Conservation (phyloP, 805 yeast genomes). For the Priceomyces castillae region DNA sequence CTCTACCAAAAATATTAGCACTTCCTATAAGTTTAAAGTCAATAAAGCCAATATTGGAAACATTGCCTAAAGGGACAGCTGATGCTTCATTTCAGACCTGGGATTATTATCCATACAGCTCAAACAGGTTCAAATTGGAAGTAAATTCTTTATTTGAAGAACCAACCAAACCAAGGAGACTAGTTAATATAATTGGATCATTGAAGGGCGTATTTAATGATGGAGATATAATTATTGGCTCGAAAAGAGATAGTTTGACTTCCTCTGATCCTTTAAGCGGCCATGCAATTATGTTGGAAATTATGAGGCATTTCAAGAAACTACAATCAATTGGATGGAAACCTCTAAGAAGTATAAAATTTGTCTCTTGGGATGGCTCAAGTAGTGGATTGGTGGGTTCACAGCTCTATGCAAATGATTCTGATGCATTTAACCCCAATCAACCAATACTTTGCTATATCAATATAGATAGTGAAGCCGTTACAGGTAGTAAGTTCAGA, state of each 20-base stretch:
- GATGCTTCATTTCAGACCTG: conserved; percentile 16
- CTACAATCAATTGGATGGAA: conserved; percentile 39
- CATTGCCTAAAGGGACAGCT: conserved; percentile 12
- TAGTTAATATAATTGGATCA: conserved; percentile 31
- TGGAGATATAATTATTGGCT: conserved; percentile 40
- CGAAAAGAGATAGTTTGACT: conserved; percentile 38
- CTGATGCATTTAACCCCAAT: conserved; percentile 16
- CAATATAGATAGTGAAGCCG: conserved; percentile 38
- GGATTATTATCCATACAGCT: conserved; percentile 23
- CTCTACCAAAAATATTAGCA: conserved; percentile 15
- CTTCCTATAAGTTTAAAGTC: conserved; percentile 28
- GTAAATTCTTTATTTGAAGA: conserved; percentile 14
- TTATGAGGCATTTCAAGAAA: conserved; percentile 33
- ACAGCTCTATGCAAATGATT: conserved; percentile 19
- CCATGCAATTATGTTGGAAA: conserved; percentile 39
- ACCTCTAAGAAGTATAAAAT: conserved; percentile 38
- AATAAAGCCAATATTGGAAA: conserved; percentile 24
- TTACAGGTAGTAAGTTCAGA: conserved; percentile 34
- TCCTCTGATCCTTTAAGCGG: conserved; percentile 36
- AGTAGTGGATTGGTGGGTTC: conserved; percentile 35
- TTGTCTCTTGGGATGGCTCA: conserved; percentile 43
- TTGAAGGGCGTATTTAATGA: conserved; percentile 38
- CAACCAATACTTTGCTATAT: conserved; percentile 33
- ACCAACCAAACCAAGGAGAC: conserved; percentile 10
- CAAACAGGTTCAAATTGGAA: conserved; percentile 13